phyloP scores from a whole-genome alignment of 495 filamentous ascomycete species.

The Podospora pseudopauciseta region DNA sequence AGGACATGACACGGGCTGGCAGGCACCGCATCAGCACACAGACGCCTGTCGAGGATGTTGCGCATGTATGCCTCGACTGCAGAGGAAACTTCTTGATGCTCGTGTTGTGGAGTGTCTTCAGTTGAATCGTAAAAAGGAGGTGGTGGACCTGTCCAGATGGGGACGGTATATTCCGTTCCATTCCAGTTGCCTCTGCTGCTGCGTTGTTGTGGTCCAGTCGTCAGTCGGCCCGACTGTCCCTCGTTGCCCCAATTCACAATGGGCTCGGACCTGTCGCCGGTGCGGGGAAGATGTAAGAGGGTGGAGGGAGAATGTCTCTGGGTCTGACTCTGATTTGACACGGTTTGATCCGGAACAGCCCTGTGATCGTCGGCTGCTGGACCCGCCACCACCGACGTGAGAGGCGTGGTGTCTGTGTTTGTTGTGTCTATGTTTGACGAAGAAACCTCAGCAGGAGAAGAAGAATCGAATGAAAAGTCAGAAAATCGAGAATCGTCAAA shows the following conservation, averaged over 20 bases:
- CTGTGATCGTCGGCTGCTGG: background rate
- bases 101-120: constrained; percentile 11
- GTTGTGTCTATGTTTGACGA: background rate
- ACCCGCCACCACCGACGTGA: background rate
- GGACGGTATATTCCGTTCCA: constrained; percentile 24
- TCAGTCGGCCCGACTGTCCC: constrained; percentile 11
- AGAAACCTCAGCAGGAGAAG: background rate
- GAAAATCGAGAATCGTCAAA: constrained; percentile 28
- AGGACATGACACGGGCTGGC: constrained; percentile 40
- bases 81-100: background rate
- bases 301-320: background rate
- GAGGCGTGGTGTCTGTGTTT: background rate
- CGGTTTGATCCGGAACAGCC: background rate
- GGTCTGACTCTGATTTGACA: background rate
- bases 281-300: background rate
- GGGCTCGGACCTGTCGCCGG: background rate
- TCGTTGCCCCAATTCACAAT: background rate
- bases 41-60: constrained; percentile 10
- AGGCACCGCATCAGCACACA: constrained; percentile 32
- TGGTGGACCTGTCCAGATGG: constrained; percentile 39
- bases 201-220: background rate
- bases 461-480: constrained; percentile 5
- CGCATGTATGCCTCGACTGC: constrained; percentile 41
- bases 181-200: constrained; percentile 18
- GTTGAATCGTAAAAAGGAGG: constrained; percentile 4